Percentiles rank a stretch among this genome's conserved stretches.
Conservation (phyloP, 1,284 basidiomycete genomes). For the Takashimella tepidaria region DNA sequence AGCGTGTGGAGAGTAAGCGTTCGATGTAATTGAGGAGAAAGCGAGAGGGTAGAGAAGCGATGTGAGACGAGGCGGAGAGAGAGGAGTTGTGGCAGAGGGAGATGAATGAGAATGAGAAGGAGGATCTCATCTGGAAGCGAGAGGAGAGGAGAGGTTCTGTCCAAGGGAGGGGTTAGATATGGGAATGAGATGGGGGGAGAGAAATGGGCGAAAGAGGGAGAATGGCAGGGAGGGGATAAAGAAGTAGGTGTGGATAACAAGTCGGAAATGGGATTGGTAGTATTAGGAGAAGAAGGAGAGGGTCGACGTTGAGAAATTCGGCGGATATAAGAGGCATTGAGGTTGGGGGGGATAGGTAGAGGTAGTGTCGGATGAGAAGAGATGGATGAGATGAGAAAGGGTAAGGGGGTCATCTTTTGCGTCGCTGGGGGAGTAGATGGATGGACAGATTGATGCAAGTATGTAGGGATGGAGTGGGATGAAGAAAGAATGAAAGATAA, state of each 20-base stretch:
- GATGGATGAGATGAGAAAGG: no score
- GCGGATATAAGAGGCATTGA: no score
- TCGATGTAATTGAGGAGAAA: conserved; percentile 23
- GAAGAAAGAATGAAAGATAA: no score
- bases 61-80: conserved; percentile 13
- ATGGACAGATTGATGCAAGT: no score
- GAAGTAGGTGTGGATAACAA: neutral
- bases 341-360: no score
- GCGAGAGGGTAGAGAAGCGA: conserved; percentile 12
- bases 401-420: no score
- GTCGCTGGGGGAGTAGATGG: no score
- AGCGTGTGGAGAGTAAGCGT: conserved; percentile 17
- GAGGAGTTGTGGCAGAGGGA: conserved; percentile 24
- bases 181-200: neutral
- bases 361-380: no score
- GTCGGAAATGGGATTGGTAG: no score
- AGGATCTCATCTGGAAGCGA: conserved; percentile 30
- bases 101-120: conserved; percentile 21
- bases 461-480: no score
- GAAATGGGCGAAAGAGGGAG: neutral
- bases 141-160: conserved; percentile 18
- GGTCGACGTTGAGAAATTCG: no score
- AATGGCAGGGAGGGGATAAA: neutral
- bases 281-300: no score
- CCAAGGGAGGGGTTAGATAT: conserved; percentile 9